Evolutionary conservation across 352 stramenopile species (phyloP).

Genomic region (Phytophthora citricola): DNA sequence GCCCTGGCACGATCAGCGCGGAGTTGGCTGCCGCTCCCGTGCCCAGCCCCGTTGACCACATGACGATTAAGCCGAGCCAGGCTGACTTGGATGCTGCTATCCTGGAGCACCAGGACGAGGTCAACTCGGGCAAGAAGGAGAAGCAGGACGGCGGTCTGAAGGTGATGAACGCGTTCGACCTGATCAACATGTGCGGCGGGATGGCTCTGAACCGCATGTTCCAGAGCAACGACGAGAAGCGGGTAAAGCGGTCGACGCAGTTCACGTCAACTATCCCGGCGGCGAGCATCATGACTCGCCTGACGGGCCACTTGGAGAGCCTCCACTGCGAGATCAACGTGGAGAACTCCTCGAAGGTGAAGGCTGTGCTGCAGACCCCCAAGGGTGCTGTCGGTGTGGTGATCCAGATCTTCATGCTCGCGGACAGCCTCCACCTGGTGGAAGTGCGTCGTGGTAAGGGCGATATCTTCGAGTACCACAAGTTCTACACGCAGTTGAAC

Average conservation of each 20-base stretch:
- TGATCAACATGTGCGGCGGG: slow-evolving; percentile 94
- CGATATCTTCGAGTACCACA: slow-evolving; percentile 93
- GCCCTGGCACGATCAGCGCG: slow-evolving; percentile 23
- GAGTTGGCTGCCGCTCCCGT: slow-evolving; percentile 24
- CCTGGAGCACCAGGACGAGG: slow-evolving; percentile 79
- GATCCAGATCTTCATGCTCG: slow-evolving; percentile 92
- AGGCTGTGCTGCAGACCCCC: slow-evolving; percentile 83
- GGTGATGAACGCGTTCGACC: slow-evolving; percentile 92
- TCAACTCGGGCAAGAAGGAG: slow-evolving; percentile 72
- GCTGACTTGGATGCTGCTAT: slow-evolving; percentile 86
- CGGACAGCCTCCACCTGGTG: slow-evolving; percentile 85
- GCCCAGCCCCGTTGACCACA: slow-evolving; percentile 41
- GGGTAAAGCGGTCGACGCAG: slow-evolving; percentile 85
- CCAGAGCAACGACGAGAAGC: slow-evolving; percentile 88
- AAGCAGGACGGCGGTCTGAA: slow-evolving; percentile 75
- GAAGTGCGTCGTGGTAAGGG: slow-evolving; percentile 91
- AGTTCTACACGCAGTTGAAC: slow-evolving; percentile 91
- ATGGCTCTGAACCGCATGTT: slow-evolving; percentile 93
- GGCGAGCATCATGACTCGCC: slow-evolving; percentile 75
- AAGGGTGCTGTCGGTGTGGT: slow-evolving; percentile 90
- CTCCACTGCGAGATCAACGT: slow-evolving; percentile 84
- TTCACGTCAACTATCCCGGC: slow-evolving; percentile 88
- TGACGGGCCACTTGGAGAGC: slow-evolving; percentile 81
- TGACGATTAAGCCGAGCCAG: slow-evolving; percentile 84
- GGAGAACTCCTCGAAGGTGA: slow-evolving; percentile 84